Percentiles rank a stretch among this genome's conserved stretches.
Conservation (phyloP, 768 basidiomycete species). For the Paxillus involutus region DNA sequence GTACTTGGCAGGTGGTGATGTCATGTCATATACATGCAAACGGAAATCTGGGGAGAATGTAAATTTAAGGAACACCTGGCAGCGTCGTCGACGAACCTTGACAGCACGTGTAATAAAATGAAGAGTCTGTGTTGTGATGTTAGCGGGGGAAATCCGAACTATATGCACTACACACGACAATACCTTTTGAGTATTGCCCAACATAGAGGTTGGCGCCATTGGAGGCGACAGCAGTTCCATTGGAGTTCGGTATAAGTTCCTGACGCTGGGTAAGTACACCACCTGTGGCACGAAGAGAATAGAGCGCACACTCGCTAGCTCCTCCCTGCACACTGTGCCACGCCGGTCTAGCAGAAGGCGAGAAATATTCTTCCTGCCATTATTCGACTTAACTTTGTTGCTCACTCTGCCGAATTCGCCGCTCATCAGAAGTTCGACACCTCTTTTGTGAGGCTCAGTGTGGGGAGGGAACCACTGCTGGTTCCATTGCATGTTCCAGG, state of each 20-base stretch:
- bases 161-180: not conserved
- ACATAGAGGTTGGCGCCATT: constrained; percentile 78
- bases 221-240: constrained; percentile 76
- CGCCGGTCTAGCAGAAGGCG: constrained; percentile 46
- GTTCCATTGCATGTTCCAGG: constrained; percentile 25
- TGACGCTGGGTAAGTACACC: constrained; percentile 28
- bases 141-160: constrained; percentile 3
- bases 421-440: constrained; percentile 62
- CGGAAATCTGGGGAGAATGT: constrained; percentile 64
- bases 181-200: constrained; percentile 80
- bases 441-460: constrained; percentile 61
- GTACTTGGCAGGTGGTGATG: constrained; percentile 40
- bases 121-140: constrained; percentile 56
- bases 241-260: constrained; percentile 76
- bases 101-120: constrained; percentile 92
- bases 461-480: constrained; percentile 38
- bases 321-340: constrained; percentile 46
- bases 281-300: not conserved
- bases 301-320: constrained; percentile 50
- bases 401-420: constrained; percentile 80
- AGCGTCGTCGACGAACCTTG: constrained; percentile 53
- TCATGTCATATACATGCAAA: constrained; percentile 85
- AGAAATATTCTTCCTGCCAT: constrained; percentile 47
- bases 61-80: not conserved
- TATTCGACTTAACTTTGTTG: constrained; percentile 45